Evolutionary conservation across 2,329 filamentous ascomycete genomes (phyloP).

Genomic region (Helicocarpus griseus): DNA sequence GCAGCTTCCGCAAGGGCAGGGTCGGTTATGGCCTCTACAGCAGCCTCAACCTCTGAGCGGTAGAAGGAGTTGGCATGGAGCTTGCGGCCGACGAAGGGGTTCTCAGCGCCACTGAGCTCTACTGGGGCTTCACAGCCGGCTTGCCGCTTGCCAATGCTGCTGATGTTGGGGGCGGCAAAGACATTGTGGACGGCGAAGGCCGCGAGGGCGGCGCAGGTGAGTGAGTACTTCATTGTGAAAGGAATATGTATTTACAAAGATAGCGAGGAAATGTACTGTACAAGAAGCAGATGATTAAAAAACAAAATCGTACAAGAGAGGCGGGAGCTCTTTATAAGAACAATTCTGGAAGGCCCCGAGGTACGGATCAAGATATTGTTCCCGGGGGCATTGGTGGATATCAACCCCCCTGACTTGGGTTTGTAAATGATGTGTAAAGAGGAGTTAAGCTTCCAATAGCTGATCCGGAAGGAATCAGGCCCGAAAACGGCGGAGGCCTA

Average conservation of each 20-base stretch:
- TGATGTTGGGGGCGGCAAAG: not conserved
- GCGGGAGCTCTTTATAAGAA: not conserved
- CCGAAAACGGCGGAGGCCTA: not conserved
- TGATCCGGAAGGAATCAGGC: not conserved
- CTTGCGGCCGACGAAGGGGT: constrained; percentile 41
- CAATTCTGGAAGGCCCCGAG: not conserved
- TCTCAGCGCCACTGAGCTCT: constrained; percentile 17
- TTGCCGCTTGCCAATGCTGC: too few species aligned
- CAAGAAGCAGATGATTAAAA: not conserved
- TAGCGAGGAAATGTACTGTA: not conserved
- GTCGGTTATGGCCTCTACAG: constrained; percentile 41
- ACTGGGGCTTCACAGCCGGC: constrained; percentile 27
- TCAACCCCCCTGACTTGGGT: not conserved
- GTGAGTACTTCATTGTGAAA: constrained; percentile 1
- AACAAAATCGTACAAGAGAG: not conserved
- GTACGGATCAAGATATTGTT: not conserved
- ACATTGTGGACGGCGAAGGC: not conserved
- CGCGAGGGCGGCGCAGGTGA: not conserved
- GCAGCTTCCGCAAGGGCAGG: constrained; percentile 54
- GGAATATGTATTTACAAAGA: not conserved
- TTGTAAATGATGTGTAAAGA: not conserved
- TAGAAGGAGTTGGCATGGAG: constrained; percentile 46
- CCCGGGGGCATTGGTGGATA: not conserved
- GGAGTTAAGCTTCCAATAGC: not conserved
- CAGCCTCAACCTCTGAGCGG: not conserved